Percentiles rank a stretch among this genome's conserved stretches.
phyloP scores from a whole-genome alignment of 306 rosid genomes.

The Mucuna pruriens region DNA sequence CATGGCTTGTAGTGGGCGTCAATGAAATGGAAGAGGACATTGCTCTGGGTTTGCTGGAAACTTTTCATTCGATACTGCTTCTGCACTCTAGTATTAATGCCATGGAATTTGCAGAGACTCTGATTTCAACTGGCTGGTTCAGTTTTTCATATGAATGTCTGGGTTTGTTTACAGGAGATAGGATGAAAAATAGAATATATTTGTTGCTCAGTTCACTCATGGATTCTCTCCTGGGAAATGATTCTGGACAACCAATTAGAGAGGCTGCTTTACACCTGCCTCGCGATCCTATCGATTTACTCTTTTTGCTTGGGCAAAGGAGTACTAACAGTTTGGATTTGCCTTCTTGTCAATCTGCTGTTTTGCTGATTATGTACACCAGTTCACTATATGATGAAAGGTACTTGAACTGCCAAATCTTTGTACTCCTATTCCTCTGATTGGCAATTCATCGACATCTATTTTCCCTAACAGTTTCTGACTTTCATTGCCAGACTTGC shows the following conservation, averaged over 20 bases:
- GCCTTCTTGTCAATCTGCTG: conserved; percentile 78
- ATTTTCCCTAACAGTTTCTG: conserved; percentile 39
- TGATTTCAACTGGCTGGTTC: conserved; percentile 81
- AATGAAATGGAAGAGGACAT: conserved; percentile 76
- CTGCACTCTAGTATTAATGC: conserved; percentile 51
- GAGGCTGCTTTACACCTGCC: conserved; percentile 70
- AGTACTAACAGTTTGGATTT: conserved; percentile 58
- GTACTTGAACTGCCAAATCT: conserved; percentile 48
- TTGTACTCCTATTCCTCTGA: conserved; percentile 15
- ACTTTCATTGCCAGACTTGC: conserved; percentile 68
- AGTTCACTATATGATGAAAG: conserved; percentile 87
- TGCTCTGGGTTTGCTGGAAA: conserved; percentile 76
- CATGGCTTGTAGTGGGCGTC: conserved; percentile 72
- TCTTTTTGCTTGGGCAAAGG: conserved; percentile 83
- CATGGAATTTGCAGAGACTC: conserved; percentile 55
- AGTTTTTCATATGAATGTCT: conserved; percentile 86
- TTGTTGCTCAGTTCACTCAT: conserved; percentile 75
- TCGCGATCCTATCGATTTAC: conserved; percentile 80
- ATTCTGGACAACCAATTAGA: conserved; percentile 76
- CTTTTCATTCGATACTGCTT: conserved; percentile 73
- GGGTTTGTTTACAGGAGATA: conserved; percentile 76
- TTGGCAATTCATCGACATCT: conserved; percentile 8
- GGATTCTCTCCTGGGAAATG: conserved; percentile 68
- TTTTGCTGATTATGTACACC: conserved; percentile 68
- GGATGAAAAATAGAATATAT: conserved; percentile 79